Evolutionary conservation across 257 asterid genomes (phyloP).

Genomic region (Przewalskia tangutica): DNA sequence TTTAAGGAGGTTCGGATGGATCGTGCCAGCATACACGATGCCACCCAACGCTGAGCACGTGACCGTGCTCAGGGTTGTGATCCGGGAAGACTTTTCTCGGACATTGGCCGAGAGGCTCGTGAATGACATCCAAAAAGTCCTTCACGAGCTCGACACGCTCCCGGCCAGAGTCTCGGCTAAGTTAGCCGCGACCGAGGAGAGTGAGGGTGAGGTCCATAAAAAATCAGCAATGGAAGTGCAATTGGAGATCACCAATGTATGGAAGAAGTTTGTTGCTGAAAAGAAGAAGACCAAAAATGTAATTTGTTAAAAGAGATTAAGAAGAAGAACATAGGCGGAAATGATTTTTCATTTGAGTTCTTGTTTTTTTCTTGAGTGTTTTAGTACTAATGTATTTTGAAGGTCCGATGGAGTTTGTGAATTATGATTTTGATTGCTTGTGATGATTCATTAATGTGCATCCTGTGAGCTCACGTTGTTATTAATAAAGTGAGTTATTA

Average conservation of each 20-base stretch:
- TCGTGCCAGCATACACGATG: constrained; percentile 23
- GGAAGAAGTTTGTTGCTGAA: constrained; percentile 16
- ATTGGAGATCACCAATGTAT: constrained; percentile 10
- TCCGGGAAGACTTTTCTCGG: constrained; percentile 17
- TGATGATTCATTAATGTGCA: no score
- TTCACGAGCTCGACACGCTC: constrained; percentile 7
- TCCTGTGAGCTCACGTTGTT: no score
- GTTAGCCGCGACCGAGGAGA: neutral
- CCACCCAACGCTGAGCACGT: constrained; percentile 16
- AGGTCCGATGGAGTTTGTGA: neutral
- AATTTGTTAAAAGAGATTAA: neutral
- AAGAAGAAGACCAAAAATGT: constrained; percentile 6
- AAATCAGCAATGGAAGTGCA: constrained; percentile 12
- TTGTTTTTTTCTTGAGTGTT: neutral
- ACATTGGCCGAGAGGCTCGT: constrained; percentile 17
- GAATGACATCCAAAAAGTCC: constrained; percentile 4
- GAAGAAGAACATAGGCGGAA: neutral
- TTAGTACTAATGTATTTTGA: neutral
- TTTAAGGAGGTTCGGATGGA: constrained; percentile 17
- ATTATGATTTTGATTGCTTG: no score
- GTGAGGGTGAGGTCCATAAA: neutral
- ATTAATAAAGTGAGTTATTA: no score
- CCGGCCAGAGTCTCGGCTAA: constrained; percentile 1
- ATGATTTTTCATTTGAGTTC: neutral
- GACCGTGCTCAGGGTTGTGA: constrained; percentile 14